Evolutionary conservation across 148 eudicot species (phyloP), one percentile per base, ranked within the genome.

Genomic region (Cornus kousa): DNA sequence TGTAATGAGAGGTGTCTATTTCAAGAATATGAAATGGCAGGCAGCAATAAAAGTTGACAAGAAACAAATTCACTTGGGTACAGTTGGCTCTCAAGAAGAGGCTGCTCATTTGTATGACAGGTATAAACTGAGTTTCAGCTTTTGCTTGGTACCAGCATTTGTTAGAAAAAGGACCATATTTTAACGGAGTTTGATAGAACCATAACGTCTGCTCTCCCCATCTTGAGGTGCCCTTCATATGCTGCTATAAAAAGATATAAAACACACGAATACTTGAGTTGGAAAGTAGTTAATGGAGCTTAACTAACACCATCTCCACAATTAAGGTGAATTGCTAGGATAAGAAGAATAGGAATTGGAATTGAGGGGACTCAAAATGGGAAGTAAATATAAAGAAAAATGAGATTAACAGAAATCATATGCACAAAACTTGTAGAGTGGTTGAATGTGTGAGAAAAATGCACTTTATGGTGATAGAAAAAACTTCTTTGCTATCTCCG

Each of bases 31-130:
- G 88, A 94, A 91, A 83, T 96, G 98, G 98, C 99, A 96, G 87
- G 98, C 99, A 32, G 99, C 99, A 20, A 93, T 96, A 37, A 96
- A 96, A 87, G 99, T 96, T 55, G 97, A 91, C 81, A 92, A 91
- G 88, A 94, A 91, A 83, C 99, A 96, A 85, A 92, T 96, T 82
- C 99, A 96, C 79, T 79, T 96, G 71, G 99, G 99, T 35, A 96
- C 99, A n/a, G 91, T 96, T 28, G 90, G 88, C 24, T 86, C 98
- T 55, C 94, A 90, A 71, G 90, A 83, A 73, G 99, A 93, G 79
- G 99, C 99, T 82, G 98, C 98, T 59, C 89, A 81, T 59, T 78
- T 96, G 46, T 96, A 96, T 69, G 99, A 96, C 87, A 91, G 99
- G 99, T 93, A 86, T 43, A 32, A 22, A 68, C 71, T 17, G 19